Evolutionary conservation across 352 stramenopile genomes (phyloP).

Genomic region (Globisporangium irregulare): DNA sequence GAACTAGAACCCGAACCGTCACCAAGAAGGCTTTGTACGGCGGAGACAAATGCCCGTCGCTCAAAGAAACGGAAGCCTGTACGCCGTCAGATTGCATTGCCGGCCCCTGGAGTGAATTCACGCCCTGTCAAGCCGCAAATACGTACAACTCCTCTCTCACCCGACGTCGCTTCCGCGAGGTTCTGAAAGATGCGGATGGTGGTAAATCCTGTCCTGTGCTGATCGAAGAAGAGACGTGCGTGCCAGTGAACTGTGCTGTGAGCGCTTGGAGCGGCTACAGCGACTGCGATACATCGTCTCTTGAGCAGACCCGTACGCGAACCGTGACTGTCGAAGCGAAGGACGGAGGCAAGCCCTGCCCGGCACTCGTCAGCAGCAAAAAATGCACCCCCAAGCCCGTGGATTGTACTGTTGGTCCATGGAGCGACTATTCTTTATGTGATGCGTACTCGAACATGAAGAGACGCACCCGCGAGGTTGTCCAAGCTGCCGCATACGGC

Average conservation of each 20-base stretch:
- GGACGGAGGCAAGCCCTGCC: slow-evolving; percentile 37
- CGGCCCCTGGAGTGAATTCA: slow-evolving; percentile 51
- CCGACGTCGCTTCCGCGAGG: slow-evolving; percentile 32
- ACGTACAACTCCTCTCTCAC: slow-evolving; percentile 15
- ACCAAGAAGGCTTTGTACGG: slow-evolving; percentile 30
- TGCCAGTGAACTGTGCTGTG: slow-evolving; percentile 42
- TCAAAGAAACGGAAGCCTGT: slow-evolving; percentile 36
- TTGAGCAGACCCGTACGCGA: slow-evolving; percentile 28
- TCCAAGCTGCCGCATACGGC: slow-evolving; percentile 28
- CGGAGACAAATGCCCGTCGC: slow-evolving; percentile 28
- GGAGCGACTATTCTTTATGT: slow-evolving; percentile 43
- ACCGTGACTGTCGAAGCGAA: slow-evolving; percentile 22
- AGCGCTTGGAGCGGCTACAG: slow-evolving; percentile 36
- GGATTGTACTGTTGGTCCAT: slow-evolving; percentile 49
- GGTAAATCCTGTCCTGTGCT: slow-evolving; percentile 36
- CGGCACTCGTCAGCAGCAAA: slow-evolving; percentile 29
- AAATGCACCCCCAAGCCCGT: slow-evolving; percentile 36
- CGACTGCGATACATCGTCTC: slow-evolving; percentile 24
- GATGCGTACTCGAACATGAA: slow-evolving; percentile 48
- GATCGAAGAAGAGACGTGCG: slow-evolving; percentile 40
- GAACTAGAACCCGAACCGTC: slow-evolving; percentile 33
- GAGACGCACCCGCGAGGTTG: slow-evolving; percentile 37
- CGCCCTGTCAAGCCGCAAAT: slow-evolving; percentile 26
- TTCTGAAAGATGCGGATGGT: slow-evolving; percentile 39
- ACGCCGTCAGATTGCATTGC: slow-evolving; percentile 41